These are phyloP conservation scores for Penicillium oxalicum DNA, from an alignment of 2,329 filamentous ascomycete species.

Conservation along the genomic window DNA sequence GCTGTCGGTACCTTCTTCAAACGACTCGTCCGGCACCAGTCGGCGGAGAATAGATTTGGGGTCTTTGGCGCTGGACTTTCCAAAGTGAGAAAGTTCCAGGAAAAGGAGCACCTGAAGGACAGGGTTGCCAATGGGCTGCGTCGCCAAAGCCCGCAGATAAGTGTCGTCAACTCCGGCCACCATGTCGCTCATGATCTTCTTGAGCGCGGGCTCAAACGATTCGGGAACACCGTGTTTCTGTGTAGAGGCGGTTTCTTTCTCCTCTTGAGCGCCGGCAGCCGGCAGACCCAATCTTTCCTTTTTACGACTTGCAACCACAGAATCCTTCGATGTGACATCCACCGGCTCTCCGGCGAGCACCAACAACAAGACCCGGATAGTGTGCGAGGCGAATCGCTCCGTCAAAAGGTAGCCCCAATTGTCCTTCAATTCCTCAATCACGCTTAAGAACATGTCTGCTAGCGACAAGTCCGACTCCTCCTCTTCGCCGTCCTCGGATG, in stretches of 20 bases:
- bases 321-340: constrained; percentile 61
- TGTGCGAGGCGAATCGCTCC: constrained; percentile 84
- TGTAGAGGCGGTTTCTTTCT: constrained; percentile 44
- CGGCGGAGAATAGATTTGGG: constrained; percentile 65
- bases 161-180: constrained; percentile 69
- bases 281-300: constrained; percentile 74
- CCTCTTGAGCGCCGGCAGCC: constrained; percentile 44
- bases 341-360: constrained; percentile 79
- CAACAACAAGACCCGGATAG: constrained; percentile 75
- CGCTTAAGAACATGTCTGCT: constrained; percentile 77
- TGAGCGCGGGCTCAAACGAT: constrained; percentile 69
- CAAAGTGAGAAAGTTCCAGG: constrained; percentile 71
- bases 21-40: constrained; percentile 72
- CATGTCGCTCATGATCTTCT: constrained; percentile 75
- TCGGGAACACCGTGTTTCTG: constrained; percentile 60
- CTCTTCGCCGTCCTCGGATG: constrained; percentile 39
- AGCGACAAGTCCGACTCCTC: constrained; percentile 56
- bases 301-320: constrained; percentile 81
- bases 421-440: constrained; percentile 80
- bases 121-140: constrained; percentile 85
- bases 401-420: constrained; percentile 78
- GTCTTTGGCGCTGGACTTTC: constrained; percentile 60
- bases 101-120: constrained; percentile 86
- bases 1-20: constrained; percentile 66
- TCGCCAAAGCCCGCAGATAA: constrained; percentile 75